Evolutionary conservation across 805 yeast genomes (phyloP), one percentile per base, ranked within the genome.

Genomic region (Candida gorgasii): DNA sequence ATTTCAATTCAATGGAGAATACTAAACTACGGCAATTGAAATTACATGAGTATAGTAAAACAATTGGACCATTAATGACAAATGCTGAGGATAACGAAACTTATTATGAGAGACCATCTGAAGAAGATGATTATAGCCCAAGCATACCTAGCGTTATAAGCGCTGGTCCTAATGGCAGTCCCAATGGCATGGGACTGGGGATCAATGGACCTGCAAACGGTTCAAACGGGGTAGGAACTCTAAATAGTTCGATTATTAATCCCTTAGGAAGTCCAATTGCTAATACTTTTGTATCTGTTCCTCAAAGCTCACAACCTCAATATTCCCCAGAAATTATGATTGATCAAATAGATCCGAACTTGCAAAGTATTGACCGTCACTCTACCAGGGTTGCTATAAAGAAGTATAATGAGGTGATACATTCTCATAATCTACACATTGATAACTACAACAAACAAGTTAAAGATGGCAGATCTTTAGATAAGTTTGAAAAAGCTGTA

Each of bases 61-160:
- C 9, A 3, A 29, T 49, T 9, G 53, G 50, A 4, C 53, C 50
- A 3, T 33, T 49, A 24, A 43, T 49, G 5, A 49, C 53, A 3
- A 49, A 49, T 30, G 23, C 37, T 38, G 50, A 44, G 12, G 50
- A 49, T 30, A 47, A 45, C 11, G 42, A 43, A 3, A 11, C 27
- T 8, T 34, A 12, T n/a, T 22, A 34, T 34, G 37, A 34, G 16
- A 34, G 20, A 23, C 29, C 18, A 11, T 23, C 29, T 8, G 29
- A 34, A 22, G 27, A 34, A 14, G 37, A 34, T 11, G 29, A 22
- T 15, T 15, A 22, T 24, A 22, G 24, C 15, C 19, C 27, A 13
- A 23, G 15, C 14, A 12, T 20, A 19, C 16, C 33, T 5, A 29
- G 20, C 16, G 36, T 14, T 14, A 32, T 32, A 18, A 32, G 24